These are phyloP conservation scores for Flaveria floridana DNA, from an alignment of 140 eudicot genomes.

Conservation along the genomic window DNA sequence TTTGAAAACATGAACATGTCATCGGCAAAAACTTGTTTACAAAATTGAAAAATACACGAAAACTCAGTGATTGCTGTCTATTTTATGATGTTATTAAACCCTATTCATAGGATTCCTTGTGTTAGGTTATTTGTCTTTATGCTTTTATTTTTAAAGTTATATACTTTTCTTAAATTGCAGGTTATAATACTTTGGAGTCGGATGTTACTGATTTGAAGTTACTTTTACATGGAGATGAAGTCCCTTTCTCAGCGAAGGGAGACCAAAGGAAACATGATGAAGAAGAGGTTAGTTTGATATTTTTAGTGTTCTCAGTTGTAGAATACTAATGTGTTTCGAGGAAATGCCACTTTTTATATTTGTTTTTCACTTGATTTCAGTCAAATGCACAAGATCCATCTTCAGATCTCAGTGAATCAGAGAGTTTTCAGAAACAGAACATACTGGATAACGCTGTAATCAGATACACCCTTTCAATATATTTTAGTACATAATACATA, in stretches of 20 bases:
- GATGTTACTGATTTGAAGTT: slow-evolving; percentile 34
- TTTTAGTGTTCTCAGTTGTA: background rate
- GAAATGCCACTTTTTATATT: background rate
- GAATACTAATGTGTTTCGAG: background rate
- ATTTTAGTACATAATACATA: too few relatives aligned
- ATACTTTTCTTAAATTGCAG: slow-evolving; percentile 20
- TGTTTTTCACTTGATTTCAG: slow-evolving; percentile 18
- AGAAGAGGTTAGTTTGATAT: slow-evolving; percentile 33
- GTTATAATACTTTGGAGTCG: slow-evolving; percentile 26
- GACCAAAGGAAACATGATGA: slow-evolving; percentile 19
- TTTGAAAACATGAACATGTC: background rate
- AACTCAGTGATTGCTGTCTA: background rate
- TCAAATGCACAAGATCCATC: slow-evolving; percentile 19
- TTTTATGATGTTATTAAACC: background rate
- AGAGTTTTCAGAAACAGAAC: slow-evolving; percentile 20
- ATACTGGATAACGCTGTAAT: slow-evolving; percentile 21
- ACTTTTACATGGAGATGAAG: slow-evolving; percentile 16
- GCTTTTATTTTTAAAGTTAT: background rate
- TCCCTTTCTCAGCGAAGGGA: slow-evolving; percentile 15
- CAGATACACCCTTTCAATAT: background rate
- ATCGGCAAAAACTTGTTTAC: background rate
- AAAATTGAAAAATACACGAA: background rate
- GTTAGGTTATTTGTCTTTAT: background rate
- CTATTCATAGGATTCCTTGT: background rate
- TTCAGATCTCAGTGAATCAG: slow-evolving; percentile 17